Conservation (phyloP, 768 basidiomycete species). For the Leccinum subgranulosum region DNA sequence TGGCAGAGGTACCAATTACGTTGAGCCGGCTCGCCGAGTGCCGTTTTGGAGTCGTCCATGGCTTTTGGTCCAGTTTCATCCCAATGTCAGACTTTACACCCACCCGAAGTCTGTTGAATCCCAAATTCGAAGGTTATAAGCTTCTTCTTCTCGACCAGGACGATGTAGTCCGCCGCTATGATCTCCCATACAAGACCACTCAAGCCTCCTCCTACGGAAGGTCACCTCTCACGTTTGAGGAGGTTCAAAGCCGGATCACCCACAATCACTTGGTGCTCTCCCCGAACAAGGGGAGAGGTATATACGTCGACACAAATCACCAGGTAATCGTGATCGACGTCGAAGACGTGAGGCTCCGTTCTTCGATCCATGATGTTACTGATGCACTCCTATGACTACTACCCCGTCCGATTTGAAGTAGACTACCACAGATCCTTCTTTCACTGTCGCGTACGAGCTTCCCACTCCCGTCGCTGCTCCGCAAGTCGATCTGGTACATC, state of each 20-base stretch:
- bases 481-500: slow-evolving; percentile 40
- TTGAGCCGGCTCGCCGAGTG: background rate
- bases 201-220: slow-evolving; percentile 57
- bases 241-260: slow-evolving; percentile 79
- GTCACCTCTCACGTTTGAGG: slow-evolving; percentile 68
- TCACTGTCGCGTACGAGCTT: slow-evolving; percentile 57
- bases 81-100: slow-evolving; percentile 40
- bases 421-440: slow-evolving; percentile 49
- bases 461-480: slow-evolving; percentile 49
- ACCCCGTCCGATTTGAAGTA: slow-evolving; percentile 35
- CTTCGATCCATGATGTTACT: background rate
- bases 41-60: background rate
- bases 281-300: slow-evolving; percentile 41
- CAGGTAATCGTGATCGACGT: slow-evolving; percentile 60
- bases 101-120: slow-evolving; percentile 60
- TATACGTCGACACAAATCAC: slow-evolving; percentile 67
- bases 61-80: background rate
- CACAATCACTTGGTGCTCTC: slow-evolving; percentile 75
- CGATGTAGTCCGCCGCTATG: slow-evolving; percentile 49
- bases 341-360: slow-evolving; percentile 46
- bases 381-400: slow-evolving; percentile 7
- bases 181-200: slow-evolving; percentile 44
- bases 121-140: slow-evolving; percentile 84
- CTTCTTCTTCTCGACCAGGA: slow-evolving; percentile 61
- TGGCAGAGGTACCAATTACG: background rate